Base-by-base conservation (phyloP, 345 rosid genomes). In the Murraya paniculata region DNA sequence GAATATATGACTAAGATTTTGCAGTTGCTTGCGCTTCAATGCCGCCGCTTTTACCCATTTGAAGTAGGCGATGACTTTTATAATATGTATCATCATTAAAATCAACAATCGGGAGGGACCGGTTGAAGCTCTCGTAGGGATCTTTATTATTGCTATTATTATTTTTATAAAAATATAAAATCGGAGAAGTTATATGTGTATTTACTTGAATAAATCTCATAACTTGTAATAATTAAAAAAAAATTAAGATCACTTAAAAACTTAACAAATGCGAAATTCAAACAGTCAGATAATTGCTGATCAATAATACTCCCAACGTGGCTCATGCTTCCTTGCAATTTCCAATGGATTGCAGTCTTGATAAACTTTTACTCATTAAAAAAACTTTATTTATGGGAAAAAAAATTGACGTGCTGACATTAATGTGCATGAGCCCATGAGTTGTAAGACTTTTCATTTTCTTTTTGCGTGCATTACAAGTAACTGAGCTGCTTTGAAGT, bases 221-320 rank as follows among this genome's bases (percentile, higher is more conserved):
- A 8, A 0, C 2, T 38, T 38, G 41, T 38, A 8, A 38, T 38
- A 8, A 39, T 39, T 39, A 9, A 39, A 39, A 39, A n/a, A 0
- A 24, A 27, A 25, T 10, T 1, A 58, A 59, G 64, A n/a, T 59
- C 30, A 59, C 4, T 24, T 24, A 58, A 1, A 59, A 2, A 25
- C 4, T 1, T n/a, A 9, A 59, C 0, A 9, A 3, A 25, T 25
- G 0, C 16, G 0, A n/a, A 24, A 59, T 24, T 25, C 16, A 59
- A 9, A 25, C 0, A 18, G 0, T 50, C 56, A 16, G 1, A 4
- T 14, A 50, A 14, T 14, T 16, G 18, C 21, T 4, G 5, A 50
- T 50, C 50, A 41, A 41, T 1, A 41, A 50, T 16, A 50, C 7
- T 50, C 1, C 1, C 4, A 2, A 31, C 16, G 6, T 59, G 50